A percentile compares a stretch with the other conserved stretches of the same genome.
These are phyloP conservation scores for Lipomyces mesembrius DNA, from an alignment of 805 yeast species.

Conservation along the genomic window DNA sequence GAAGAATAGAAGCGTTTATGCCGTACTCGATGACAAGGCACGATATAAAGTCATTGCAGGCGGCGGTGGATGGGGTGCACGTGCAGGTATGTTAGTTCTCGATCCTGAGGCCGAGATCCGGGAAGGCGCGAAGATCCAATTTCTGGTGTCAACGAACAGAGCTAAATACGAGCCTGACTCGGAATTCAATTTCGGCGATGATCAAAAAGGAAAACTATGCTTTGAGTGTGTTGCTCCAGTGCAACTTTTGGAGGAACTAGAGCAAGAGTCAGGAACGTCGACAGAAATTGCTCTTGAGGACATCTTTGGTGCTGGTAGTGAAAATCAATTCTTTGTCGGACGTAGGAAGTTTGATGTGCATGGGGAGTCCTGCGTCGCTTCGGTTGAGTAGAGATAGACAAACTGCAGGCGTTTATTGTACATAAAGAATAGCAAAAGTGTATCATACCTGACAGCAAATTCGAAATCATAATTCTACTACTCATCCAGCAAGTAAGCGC, in stretches of 20 bases:
- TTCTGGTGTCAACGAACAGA: constrained; percentile 38
- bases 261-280: neutral
- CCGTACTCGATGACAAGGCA: constrained; percentile 38
- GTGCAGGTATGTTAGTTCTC: constrained; percentile 66
- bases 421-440: neutral
- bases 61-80: constrained; percentile 77
- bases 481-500: neutral
- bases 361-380: constrained; percentile 35
- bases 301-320: constrained; percentile 35
- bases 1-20: constrained; percentile 32
- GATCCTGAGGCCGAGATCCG: constrained; percentile 59
- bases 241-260: constrained; percentile 25
- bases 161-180: neutral
- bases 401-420: neutral
- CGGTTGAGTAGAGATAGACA: constrained; percentile 9
- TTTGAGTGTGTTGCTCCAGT: constrained; percentile 36
- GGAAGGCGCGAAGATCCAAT: constrained; percentile 55
- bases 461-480: neutral
- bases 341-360: constrained; percentile 30
- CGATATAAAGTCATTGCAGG: constrained; percentile 67
- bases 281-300: constrained; percentile 28
- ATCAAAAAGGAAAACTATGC: constrained; percentile 14
- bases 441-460: neutral
- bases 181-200: constrained; percentile 18
- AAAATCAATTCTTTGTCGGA: constrained; percentile 29